Evolutionary conservation across 1,284 basidiomycete species (phyloP), one percentile per base, ranked within the genome.

Genomic region (Sphagnurus paluster): DNA sequence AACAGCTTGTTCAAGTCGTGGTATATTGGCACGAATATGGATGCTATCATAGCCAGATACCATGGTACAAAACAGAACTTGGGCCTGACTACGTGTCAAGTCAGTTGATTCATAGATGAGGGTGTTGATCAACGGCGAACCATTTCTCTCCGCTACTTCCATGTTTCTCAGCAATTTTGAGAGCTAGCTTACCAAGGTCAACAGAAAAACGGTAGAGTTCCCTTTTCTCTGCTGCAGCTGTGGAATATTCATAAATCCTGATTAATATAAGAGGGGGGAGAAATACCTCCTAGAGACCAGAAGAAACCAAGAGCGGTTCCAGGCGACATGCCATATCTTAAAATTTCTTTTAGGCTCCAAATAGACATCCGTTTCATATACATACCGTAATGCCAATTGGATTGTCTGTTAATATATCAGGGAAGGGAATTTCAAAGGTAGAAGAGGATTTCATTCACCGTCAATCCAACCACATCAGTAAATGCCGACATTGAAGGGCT

Each of bases 261-360:
- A 7, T 4, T 19, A 11, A 7, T 20, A 32, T 10, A 11, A 14
- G 23, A 8, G 17, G 29, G n/a, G 23, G 10, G 16, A n/a, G 32
- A 54, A 63, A 21, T 54, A 82, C 82, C 80, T 62, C 76, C 78
- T 5, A 85, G 60, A n/a, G 77, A 76, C 81, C 81, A 87, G 57
- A 86, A 82, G 59, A 87, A 83, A 4, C 84, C 84, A 9, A 83
- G 61, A 1, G 82, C 77, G 9, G 82, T 80, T 8, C 82, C 82
- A 16, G 82, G 74, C 28, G 80, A 74, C 69, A 87, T 82, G 2
- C 84, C 84, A 47, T 72, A 77, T 23, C 82, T 85, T 46, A 11
- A 35, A 25, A 36, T 13, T 19, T 21, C 21, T 1, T 14, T 48
- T 40, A 10, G 28, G 21, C 33, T 49, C 48, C 29, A 23, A 34